These are phyloP conservation scores for Gracilaria domingensis DNA, from an alignment of 23 red algal genomes.

Conservation along the genomic window DNA sequence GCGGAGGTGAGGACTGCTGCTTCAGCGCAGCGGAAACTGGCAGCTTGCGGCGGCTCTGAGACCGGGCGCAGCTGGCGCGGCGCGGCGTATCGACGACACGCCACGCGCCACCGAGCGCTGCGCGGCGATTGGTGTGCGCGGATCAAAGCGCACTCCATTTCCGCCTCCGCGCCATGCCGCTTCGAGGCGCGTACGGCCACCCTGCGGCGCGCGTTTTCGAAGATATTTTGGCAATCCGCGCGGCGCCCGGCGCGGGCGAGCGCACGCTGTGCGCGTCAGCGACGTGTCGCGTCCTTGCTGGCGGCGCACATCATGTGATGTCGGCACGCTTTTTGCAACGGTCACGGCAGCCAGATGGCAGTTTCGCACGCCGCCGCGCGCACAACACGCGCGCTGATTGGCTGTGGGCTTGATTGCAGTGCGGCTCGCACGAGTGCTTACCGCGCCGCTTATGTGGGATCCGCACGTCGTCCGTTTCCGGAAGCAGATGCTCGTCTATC, in stretches of 20 bases:
- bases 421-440: neutral
- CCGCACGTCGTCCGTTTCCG: neutral
- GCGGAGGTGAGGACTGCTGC: too few relatives aligned
- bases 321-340: too few relatives aligned
- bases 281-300: too few relatives aligned
- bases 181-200: neutral
- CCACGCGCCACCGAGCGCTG: neutral
- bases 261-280: too few relatives aligned
- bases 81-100: too few relatives aligned
- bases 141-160: neutral
- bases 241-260: too few relatives aligned
- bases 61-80: too few relatives aligned
- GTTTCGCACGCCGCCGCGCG: neutral
- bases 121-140: neutral
- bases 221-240: neutral
- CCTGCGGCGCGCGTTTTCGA: neutral
- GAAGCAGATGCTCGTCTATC: neutral
- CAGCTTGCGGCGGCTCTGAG: too few relatives aligned
- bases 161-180: neutral
- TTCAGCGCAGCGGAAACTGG: too few relatives aligned
- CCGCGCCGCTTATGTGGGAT: too few relatives aligned
- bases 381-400: neutral
- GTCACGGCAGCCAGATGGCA: too few relatives aligned
- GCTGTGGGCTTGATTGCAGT: neutral
- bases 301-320: too few relatives aligned